These are phyloP conservation scores for Heliamphora exappendiculata DNA, from an alignment of 148 eudicot species.

Conservation along the genomic window DNA sequence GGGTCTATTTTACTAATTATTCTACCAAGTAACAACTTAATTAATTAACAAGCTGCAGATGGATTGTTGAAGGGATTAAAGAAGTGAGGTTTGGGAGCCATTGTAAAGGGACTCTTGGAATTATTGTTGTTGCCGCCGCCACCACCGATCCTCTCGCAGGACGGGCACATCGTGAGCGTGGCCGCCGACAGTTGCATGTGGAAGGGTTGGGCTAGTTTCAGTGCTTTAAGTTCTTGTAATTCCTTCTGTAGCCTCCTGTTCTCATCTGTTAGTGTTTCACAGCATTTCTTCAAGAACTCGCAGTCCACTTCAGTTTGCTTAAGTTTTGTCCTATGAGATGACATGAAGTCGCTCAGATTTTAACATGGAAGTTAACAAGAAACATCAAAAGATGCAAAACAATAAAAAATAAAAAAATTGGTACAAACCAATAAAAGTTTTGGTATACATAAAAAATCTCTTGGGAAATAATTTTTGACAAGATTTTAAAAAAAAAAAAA, in stretches of 20 bases:
- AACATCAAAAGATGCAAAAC: too few species aligned
- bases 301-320: slow-evolving; percentile 80
- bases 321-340: slow-evolving; percentile 41
- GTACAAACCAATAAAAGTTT: neutral
- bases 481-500: too few species aligned
- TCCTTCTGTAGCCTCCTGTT: slow-evolving; percentile 70
- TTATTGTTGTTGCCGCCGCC: neutral
- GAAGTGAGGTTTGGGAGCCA: slow-evolving; percentile 40
- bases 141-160: slow-evolving; percentile 56
- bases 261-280: slow-evolving; percentile 67
- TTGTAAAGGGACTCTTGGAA: slow-evolving; percentile 24
- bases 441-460: neutral
- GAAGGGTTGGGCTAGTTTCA: slow-evolving; percentile 43
- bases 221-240: slow-evolving; percentile 52
- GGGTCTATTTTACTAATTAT: neutral
- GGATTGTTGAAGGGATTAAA: slow-evolving; percentile 35
- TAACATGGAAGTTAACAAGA: neutral
- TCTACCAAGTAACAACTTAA: neutral
- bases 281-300: slow-evolving; percentile 72
- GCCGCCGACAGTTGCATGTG: slow-evolving; percentile 70
- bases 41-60: slow-evolving; percentile 41
- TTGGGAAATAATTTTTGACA: too few species aligned
- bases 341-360: neutral
- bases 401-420: neutral
- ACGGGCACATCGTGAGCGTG: slow-evolving; percentile 75